Conservation (phyloP, 441 rosid genomes). For the Gossypium laxum region DNA sequence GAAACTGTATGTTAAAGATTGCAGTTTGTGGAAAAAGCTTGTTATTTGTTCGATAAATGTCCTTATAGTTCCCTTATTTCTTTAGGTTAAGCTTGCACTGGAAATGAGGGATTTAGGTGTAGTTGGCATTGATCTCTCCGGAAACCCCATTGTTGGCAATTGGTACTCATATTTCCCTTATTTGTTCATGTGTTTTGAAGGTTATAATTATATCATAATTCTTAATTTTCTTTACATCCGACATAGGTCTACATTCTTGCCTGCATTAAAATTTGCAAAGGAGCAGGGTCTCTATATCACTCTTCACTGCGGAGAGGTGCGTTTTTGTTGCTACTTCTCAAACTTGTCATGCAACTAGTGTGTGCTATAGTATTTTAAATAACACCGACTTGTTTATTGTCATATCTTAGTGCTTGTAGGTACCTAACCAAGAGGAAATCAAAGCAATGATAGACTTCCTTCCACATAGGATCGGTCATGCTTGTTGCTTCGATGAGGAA, state of each 20-base stretch:
- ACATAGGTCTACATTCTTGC: slow-evolving; percentile 45
- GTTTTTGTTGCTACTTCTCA: slow-evolving; percentile 18
- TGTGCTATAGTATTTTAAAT: slow-evolving; percentile 13
- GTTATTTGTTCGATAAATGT: neutral
- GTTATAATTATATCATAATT: neutral
- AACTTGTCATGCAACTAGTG: neutral
- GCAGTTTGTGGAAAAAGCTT: neutral
- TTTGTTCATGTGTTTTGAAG: neutral
- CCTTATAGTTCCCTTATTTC: neutral
- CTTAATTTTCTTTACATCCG: slow-evolving; percentile 11
- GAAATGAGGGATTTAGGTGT: slow-evolving; percentile 72
- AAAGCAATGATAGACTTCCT: slow-evolving; percentile 71
- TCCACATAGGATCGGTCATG: slow-evolving; percentile 86
- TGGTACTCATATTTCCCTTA: slow-evolving; percentile 37
- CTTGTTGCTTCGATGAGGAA: slow-evolving; percentile 54
- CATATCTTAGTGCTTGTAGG: slow-evolving; percentile 70
- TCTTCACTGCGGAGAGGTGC: slow-evolving; percentile 96
- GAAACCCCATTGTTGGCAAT: slow-evolving; percentile 76
- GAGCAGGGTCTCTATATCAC: slow-evolving; percentile 67
- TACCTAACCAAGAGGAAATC: slow-evolving; percentile 70
- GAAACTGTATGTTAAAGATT: slow-evolving; percentile 60
- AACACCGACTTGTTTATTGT: slow-evolving; percentile 31
- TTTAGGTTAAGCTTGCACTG: slow-evolving; percentile 76
- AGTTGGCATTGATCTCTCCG: slow-evolving; percentile 88
- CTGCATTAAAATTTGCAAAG: slow-evolving; percentile 61